phyloP scores from a whole-genome alignment of 2,329 filamentous ascomycete species.

The Zymoseptoria crescenta region DNA sequence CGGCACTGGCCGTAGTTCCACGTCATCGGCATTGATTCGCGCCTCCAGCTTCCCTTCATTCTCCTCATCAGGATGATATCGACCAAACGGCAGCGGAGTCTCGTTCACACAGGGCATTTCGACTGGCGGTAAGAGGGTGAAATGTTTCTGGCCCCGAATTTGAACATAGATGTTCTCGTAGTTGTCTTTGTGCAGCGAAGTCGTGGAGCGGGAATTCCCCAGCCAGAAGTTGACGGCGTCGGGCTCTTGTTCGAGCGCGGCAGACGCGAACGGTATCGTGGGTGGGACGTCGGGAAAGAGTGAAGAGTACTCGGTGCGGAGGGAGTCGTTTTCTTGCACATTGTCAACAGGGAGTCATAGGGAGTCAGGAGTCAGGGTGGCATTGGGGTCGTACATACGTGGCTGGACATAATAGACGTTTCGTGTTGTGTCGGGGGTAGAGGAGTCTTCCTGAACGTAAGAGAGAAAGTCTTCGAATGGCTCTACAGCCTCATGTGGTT shows the following conservation, averaged over 20 bases:
- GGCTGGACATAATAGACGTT: constrained; percentile 63
- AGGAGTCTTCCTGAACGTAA: constrained; percentile 47
- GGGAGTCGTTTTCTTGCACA: constrained; percentile 65
- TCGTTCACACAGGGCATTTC: constrained; percentile 65
- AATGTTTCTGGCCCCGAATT: constrained; percentile 63
- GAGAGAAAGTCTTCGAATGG: constrained; percentile 55
- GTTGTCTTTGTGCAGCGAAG: constrained; percentile 71
- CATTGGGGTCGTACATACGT: constrained; percentile 47
- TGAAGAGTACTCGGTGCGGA: constrained; percentile 61
- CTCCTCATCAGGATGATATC: constrained; percentile 43
- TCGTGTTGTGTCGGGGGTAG: not conserved
- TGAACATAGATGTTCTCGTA: constrained; percentile 84
- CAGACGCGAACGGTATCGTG: constrained; percentile 63
- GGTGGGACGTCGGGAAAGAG: constrained; percentile 57
- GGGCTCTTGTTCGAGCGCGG: constrained; percentile 57
- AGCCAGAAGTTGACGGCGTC: constrained; percentile 82
- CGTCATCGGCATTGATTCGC: constrained; percentile 28
- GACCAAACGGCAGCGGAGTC: constrained; percentile 47
- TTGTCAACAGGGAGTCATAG: not conserved
- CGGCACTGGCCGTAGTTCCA: constrained; percentile 54
- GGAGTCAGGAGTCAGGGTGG: not conserved
- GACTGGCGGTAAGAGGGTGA: constrained; percentile 64
- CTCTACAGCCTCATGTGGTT: constrained; percentile 61
- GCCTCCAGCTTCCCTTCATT: constrained; percentile 26
- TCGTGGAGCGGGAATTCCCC: constrained; percentile 61